Percentiles rank a stretch among this genome's conserved stretches.
phyloP scores from a whole-genome alignment of 495 filamentous ascomycete species.

The Tuber calosporum region DNA sequence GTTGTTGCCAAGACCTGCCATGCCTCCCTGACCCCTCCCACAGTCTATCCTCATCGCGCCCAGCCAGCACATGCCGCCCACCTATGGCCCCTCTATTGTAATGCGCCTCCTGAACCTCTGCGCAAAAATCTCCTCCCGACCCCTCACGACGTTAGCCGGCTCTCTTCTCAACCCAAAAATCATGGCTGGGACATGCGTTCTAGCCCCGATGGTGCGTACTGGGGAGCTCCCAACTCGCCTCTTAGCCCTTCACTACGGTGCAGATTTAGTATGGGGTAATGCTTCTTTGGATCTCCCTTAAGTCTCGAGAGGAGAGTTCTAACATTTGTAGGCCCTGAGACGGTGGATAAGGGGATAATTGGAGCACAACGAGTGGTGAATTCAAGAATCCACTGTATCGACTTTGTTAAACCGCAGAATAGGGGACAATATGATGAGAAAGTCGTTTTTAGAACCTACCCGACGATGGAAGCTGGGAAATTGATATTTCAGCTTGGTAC shows the following conservation, averaged over 20 bases:
- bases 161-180: not conserved
- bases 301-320: constrained; percentile 5
- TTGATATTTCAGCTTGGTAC: constrained; percentile 91
- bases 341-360: constrained; percentile 81
- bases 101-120: constrained; percentile 8
- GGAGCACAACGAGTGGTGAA: constrained; percentile 72
- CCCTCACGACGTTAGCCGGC: constrained; percentile 17
- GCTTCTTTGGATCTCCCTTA: constrained; percentile 15
- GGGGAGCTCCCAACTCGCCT: constrained; percentile 89
- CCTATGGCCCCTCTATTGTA: not conserved
- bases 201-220: constrained; percentile 94
- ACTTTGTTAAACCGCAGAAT: constrained; percentile 58
- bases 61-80: no score
- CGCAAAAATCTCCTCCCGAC: not conserved
- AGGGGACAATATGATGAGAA: constrained; percentile 42
- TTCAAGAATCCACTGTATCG: constrained; percentile 63
- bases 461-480: constrained; percentile 59
- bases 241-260: constrained; percentile 83
- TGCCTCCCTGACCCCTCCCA: no score
- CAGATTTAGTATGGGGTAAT: constrained; percentile 88
- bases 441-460: constrained; percentile 76
- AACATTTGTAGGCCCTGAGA: constrained; percentile 65
- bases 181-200: constrained; percentile 66
- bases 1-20: no score
- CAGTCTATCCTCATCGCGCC: no score